These are phyloP conservation scores for Usnea hakonensis DNA, from an alignment of 495 filamentous ascomycete genomes.

Conservation along the genomic window DNA sequence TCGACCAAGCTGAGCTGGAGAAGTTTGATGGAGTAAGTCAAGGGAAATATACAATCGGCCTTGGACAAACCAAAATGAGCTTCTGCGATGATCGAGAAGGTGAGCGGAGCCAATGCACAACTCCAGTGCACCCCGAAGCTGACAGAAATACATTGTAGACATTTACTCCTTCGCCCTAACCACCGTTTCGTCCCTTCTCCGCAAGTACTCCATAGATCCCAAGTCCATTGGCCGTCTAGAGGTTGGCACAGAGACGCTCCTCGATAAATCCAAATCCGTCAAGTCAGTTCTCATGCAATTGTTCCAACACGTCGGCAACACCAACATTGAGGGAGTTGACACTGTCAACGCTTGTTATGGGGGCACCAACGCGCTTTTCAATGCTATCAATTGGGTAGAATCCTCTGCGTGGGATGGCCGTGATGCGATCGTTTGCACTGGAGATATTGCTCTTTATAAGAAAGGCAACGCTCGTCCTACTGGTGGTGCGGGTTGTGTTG, in stretches of 20 bases:
- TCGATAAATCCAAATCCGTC: conserved; percentile 99
- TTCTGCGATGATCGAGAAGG: conserved; percentile 99
- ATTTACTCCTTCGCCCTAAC: conserved; percentile 97
- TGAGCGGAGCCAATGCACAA: conserved; percentile 31
- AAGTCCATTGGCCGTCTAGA: conserved; percentile 87
- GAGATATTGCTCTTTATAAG: conserved; percentile 97
- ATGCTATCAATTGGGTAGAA: conserved; percentile 95
- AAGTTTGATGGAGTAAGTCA: conserved; percentile 93
- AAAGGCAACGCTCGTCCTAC: conserved; percentile 94
- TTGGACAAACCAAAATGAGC: conserved; percentile 99
- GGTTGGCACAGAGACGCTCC: conserved; percentile 94
- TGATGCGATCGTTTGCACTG: conserved; percentile 85
- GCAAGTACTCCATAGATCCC: conserved; percentile 89
- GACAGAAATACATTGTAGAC: conserved; percentile 46
- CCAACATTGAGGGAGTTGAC: conserved; percentile 94
- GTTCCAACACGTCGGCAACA: conserved; percentile 73
- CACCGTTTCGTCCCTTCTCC: conserved; percentile 75
- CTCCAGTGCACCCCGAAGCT: conserved; percentile 2
- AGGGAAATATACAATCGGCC: conserved; percentile 98
- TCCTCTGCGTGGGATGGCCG: conserved; percentile 97
- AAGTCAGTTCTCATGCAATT: conserved; percentile 99
- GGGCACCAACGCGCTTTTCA: conserved; percentile 96
- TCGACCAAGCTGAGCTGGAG: conserved; percentile 91
- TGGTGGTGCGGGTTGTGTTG: conserved; percentile 89
- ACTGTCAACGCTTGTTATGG: conserved; percentile 98